These are phyloP conservation scores for Aspergillus diversus DNA, from an alignment of 495 filamentous ascomycete genomes.

Conservation along the genomic window DNA sequence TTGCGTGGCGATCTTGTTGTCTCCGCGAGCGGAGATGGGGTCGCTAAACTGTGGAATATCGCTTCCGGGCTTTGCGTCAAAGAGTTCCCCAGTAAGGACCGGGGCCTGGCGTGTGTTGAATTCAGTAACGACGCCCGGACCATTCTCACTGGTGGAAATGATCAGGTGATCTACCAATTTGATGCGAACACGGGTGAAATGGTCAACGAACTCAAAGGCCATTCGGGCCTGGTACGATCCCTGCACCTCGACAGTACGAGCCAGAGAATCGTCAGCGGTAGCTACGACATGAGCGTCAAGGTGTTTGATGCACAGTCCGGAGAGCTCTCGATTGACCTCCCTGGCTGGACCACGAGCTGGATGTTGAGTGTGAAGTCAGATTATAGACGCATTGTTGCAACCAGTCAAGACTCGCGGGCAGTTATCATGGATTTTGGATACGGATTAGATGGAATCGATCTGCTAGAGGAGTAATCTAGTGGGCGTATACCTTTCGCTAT, in stretches of 20 bases:
- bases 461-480: constrained; percentile 45
- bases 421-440: constrained; percentile 81
- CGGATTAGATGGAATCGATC: constrained; percentile 51
- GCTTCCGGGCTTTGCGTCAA: constrained; percentile 81
- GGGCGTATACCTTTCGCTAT: constrained; percentile 7
- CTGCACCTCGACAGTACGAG: constrained; percentile 85
- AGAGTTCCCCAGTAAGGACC: constrained; percentile 83
- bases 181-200: constrained; percentile 88
- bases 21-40: constrained; percentile 88
- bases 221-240: constrained; percentile 80
- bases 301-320: constrained; percentile 84
- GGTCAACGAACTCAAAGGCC: constrained; percentile 74
- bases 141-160: constrained; percentile 92
- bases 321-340: constrained; percentile 71
- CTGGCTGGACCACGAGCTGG: constrained; percentile 93
- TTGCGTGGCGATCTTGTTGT: constrained; percentile 89
- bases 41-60: constrained; percentile 94
- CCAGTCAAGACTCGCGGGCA: constrained; percentile 88
- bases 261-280: constrained; percentile 82
- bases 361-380: constrained; percentile 94
- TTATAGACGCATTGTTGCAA: constrained; percentile 89
- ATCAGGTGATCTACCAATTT: constrained; percentile 91
- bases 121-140: constrained; percentile 88
- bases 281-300: constrained; percentile 93
- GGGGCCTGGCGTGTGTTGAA: constrained; percentile 92